Conservation (phyloP, 768 basidiomycete genomes). For the Imleria badia region DNA sequence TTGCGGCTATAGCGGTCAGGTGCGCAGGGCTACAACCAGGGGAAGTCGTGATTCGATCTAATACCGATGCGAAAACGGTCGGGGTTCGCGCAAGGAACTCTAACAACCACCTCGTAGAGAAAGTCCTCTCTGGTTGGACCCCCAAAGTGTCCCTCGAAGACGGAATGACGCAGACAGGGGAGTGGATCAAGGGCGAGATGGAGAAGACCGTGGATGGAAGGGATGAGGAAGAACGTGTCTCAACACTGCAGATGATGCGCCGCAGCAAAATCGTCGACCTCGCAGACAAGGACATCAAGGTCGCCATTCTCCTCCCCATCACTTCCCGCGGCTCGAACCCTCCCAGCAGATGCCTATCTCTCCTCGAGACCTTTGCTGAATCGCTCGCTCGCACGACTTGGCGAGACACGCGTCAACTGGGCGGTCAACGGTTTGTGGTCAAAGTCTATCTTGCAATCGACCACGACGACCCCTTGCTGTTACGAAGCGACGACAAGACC, state of each 20-base stretch:
- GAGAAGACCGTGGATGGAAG: constrained; percentile 11
- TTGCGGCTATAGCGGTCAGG: constrained; percentile 41
- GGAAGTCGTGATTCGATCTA: constrained; percentile 29
- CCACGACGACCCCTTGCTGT: constrained; percentile 44
- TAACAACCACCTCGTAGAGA: constrained; percentile 40
- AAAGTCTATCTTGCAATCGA: constrained; percentile 56
- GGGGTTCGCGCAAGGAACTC: constrained; percentile 55
- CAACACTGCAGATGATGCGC: constrained; percentile 25
- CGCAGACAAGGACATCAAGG: constrained; percentile 33
- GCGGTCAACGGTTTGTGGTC: constrained; percentile 34
- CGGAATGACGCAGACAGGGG: constrained; percentile 46
- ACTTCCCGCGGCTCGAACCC: constrained; percentile 46
- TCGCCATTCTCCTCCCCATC: constrained; percentile 58
- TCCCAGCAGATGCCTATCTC: constrained; percentile 40
- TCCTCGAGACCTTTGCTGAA: constrained; percentile 42
- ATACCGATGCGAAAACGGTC: constrained; percentile 32
- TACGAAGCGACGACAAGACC: constrained; percentile 10
- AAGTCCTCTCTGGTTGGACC: constrained; percentile 39
- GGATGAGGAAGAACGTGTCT: constrained; percentile 6
- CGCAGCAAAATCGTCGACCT: constrained; percentile 43
- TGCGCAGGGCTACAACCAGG: constrained; percentile 30
- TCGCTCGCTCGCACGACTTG: constrained; percentile 48
- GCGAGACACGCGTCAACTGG: constrained; percentile 37
- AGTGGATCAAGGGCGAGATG: constrained; percentile 49
- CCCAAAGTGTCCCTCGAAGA: constrained; percentile 42